Percentiles rank a stretch among this genome's conserved stretches.
phyloP scores from a whole-genome alignment of 139 green algal genomes.

The Picochlorum sp. region DNA sequence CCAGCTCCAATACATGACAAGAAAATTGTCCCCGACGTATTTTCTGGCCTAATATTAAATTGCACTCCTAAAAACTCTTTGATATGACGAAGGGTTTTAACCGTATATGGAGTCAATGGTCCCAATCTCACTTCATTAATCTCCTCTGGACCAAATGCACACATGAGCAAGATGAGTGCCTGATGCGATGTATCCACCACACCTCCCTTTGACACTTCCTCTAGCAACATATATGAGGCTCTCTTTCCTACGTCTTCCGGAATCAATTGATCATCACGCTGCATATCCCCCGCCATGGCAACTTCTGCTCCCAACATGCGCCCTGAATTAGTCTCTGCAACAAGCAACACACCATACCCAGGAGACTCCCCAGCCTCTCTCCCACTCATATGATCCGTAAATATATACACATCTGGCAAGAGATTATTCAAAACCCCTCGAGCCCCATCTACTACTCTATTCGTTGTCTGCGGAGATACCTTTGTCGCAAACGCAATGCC shows the following conservation, averaged over 20 bases:
- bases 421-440: slow-evolving; percentile 84
- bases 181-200: slow-evolving; percentile 79
- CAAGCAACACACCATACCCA: slow-evolving; percentile 87
- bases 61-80: slow-evolving; percentile 83
- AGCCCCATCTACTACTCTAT: slow-evolving; percentile 82
- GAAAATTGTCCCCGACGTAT: slow-evolving; percentile 79
- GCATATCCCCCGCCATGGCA: not conserved
- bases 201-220: slow-evolving; percentile 81
- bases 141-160: slow-evolving; percentile 78
- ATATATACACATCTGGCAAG: slow-evolving; percentile 96
- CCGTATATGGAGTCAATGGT: slow-evolving; percentile 75
- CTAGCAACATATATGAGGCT: slow-evolving; percentile 70
- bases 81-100: slow-evolving; percentile 77
- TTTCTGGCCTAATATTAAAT: slow-evolving; percentile 82
- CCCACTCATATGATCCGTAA: slow-evolving; percentile 88
- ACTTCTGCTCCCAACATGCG: slow-evolving; percentile 72
- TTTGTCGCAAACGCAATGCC: slow-evolving; percentile 85
- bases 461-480: slow-evolving; percentile 70
- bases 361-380: slow-evolving; percentile 60
- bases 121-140: slow-evolving; percentile 76
- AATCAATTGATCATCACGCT: slow-evolving; percentile 34
- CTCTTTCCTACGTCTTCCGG: slow-evolving; percentile 79
- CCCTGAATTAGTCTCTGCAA: slow-evolving; percentile 91
- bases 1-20: slow-evolving; percentile 81
- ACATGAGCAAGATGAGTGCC: slow-evolving; percentile 74